phyloP scores from a whole-genome alignment of 106 monocot genomes.

The Hemerocallis citrina region DNA sequence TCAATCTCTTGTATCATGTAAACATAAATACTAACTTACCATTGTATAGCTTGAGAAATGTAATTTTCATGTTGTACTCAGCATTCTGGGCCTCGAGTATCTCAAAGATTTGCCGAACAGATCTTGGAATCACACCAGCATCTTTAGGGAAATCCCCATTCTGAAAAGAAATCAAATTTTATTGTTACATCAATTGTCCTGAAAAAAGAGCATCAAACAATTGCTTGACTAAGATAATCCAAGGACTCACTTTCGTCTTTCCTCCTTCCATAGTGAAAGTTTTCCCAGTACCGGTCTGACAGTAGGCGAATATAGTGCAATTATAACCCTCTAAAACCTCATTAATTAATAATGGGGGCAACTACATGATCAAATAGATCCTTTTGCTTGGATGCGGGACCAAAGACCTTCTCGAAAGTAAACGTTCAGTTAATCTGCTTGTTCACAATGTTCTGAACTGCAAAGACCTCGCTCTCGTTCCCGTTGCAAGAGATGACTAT shows the following conservation, averaged over 20 bases:
- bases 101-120: conserved; percentile 54
- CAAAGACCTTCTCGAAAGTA: conserved; percentile 56
- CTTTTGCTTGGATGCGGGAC: conserved; percentile 47
- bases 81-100: conserved; percentile 47
- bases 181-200: background rate
- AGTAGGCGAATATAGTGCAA: conserved; percentile 17
- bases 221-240: too few species aligned
- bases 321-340: conserved; percentile 30
- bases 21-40: too few species aligned
- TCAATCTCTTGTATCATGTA: too few species aligned
- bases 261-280: conserved; percentile 55
- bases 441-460: conserved; percentile 34
- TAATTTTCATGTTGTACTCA: conserved; percentile 59
- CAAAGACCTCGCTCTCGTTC: background rate
- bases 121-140: conserved; percentile 61
- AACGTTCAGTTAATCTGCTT: conserved; percentile 32
- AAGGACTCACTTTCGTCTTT: background rate
- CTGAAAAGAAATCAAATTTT: conserved; percentile 11
- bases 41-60: conserved; percentile 60
- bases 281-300: conserved; percentile 19
- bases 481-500: conserved; percentile 37
- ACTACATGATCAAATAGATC: conserved; percentile 47
- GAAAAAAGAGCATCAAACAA: too few species aligned
- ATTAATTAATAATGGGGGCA: conserved; percentile 35
- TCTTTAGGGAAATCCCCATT: conserved; percentile 52